These are phyloP conservation scores for Pyrrhoderma noxium DNA, from an alignment of 1,284 basidiomycete genomes.

Conservation along the genomic window DNA sequence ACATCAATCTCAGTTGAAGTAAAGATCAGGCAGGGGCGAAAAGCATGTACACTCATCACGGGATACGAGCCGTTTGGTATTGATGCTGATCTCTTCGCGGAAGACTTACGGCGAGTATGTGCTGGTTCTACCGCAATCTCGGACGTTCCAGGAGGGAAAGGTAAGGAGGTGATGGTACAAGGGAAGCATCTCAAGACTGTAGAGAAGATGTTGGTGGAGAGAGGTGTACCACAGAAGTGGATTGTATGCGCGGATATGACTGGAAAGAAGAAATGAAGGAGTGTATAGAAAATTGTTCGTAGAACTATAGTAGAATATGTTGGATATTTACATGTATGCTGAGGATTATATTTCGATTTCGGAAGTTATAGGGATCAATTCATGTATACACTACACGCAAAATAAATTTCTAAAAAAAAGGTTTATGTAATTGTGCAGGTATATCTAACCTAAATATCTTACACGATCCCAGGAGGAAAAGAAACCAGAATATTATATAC, in stretches of 20 bases:
- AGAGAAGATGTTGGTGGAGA: slow-evolving; percentile 53
- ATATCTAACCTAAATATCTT: too few relatives aligned
- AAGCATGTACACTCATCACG: slow-evolving; percentile 69
- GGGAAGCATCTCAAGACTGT: slow-evolving; percentile 71
- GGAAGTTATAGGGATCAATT: too few relatives aligned
- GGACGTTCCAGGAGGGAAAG: slow-evolving; percentile 36
- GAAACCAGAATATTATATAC: too few relatives aligned
- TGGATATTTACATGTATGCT: too few relatives aligned
- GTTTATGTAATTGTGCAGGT: too few relatives aligned
- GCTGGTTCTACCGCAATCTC: slow-evolving; percentile 71
- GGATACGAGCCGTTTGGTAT: slow-evolving; percentile 74
- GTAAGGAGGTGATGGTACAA: slow-evolving; percentile 71
- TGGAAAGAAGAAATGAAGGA: slow-evolving; percentile 34
- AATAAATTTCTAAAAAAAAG: too few relatives aligned
- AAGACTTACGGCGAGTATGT: slow-evolving; percentile 69
- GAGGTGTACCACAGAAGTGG: slow-evolving; percentile 76
- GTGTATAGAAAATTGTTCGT: too few relatives aligned
- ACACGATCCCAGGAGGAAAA: too few relatives aligned
- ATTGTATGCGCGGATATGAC: slow-evolving; percentile 47
- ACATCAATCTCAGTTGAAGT: slow-evolving; percentile 60
- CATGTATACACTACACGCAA: too few relatives aligned
- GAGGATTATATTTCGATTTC: too few relatives aligned
- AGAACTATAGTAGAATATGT: too few relatives aligned
- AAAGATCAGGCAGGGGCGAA: slow-evolving; percentile 70
- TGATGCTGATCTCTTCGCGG: slow-evolving; percentile 65